Base-by-base conservation (phyloP, 2,329 filamentous ascomycete genomes). In the Penicillium hordei region DNA sequence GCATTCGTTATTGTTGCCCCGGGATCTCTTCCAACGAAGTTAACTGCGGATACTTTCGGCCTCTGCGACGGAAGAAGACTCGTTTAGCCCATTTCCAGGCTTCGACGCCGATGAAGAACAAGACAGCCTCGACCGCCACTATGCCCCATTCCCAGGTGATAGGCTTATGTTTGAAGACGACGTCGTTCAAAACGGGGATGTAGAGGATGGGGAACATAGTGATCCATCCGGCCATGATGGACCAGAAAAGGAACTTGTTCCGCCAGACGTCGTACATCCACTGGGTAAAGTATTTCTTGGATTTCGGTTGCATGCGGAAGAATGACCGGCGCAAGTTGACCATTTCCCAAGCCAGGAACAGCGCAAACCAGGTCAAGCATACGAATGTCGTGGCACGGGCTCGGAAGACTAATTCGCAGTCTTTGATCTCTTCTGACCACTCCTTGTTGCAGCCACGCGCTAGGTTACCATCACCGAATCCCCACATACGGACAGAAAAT, bases 281-380 rank as follows among this genome's bases (percentile, higher is more conserved):
- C 66, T 88, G 84, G 0, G 83, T 86, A 55, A 87, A 79, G 68
- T 86, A 85, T 56, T 76, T 76, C 61, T 81, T 83, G 38, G 80
- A 83, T 15, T 78, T 78, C 31, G 31, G 31, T 0, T 88, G 83
- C 83, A 90, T 88, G 67, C 82, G 81, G 81, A 91, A 90, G 78
- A 91, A 89, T 1, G 83, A 87, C 25, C 86, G 83, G 31, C 88
- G 85, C 77, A 87, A 82, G 65, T 89, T 82, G 52, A 89, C 80
- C 81, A 90, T 87, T 72, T 91, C 87, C 89, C 88, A 91, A 0
- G 88, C 88, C 6, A 89, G 78, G 76, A 90, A 88, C n/a, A 90
- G 80, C 0, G 86, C 86, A 64, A 86, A 87, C 87, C 87, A 91
- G 0, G 87, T 90, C n/a, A 90, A 76, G 59, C 83, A 87, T 17